A percentile compares a stretch with the other conserved stretches of the same genome.
Evolutionary conservation across 1,284 basidiomycete species (phyloP).

Genomic region (Chiua sp.): DNA sequence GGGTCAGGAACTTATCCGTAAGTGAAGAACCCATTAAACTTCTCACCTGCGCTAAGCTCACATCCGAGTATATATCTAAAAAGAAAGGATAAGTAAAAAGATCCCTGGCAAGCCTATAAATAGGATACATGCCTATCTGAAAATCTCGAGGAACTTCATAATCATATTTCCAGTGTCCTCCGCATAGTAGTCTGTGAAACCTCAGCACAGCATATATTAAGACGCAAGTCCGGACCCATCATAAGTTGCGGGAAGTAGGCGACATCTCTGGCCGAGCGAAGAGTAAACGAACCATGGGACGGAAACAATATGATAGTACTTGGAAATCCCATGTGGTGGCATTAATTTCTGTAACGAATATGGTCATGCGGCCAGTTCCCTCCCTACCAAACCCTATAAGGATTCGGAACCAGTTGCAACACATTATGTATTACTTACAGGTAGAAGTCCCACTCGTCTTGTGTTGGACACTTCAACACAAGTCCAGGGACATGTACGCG

Average conservation of each 20-base stretch:
- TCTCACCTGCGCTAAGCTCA: slow-evolving; percentile 61
- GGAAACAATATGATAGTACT: slow-evolving; percentile 14
- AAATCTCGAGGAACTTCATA: slow-evolving; percentile 65
- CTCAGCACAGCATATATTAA: background rate
- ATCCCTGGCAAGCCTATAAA: background rate
- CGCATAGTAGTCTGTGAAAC: slow-evolving; percentile 58
- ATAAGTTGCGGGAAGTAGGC: slow-evolving; percentile 55
- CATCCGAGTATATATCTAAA: slow-evolving; percentile 53
- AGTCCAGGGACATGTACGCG: slow-evolving; percentile 43
- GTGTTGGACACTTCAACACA: slow-evolving; percentile 61
- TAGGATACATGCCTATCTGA: slow-evolving; percentile 46
- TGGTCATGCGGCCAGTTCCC: slow-evolving; percentile 50
- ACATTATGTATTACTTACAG: slow-evolving; percentile 22
- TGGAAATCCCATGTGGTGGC: slow-evolving; percentile 50
- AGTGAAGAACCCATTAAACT: slow-evolving; percentile 42
- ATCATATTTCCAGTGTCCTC: slow-evolving; percentile 67
- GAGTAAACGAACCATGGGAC: background rate
- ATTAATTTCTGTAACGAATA: slow-evolving; percentile 42
- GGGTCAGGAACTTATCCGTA: slow-evolving; percentile 2
- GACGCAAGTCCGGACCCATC: slow-evolving; percentile 33
- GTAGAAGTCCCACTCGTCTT: slow-evolving; percentile 43
- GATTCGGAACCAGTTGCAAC: background rate
- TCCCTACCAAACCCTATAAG: slow-evolving; percentile 34
- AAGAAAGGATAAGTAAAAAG: background rate
- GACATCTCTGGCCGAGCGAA: slow-evolving; percentile 55